phyloP scores from a whole-genome alignment of 768 basidiomycete species.

The Scleroderma citrinum region DNA sequence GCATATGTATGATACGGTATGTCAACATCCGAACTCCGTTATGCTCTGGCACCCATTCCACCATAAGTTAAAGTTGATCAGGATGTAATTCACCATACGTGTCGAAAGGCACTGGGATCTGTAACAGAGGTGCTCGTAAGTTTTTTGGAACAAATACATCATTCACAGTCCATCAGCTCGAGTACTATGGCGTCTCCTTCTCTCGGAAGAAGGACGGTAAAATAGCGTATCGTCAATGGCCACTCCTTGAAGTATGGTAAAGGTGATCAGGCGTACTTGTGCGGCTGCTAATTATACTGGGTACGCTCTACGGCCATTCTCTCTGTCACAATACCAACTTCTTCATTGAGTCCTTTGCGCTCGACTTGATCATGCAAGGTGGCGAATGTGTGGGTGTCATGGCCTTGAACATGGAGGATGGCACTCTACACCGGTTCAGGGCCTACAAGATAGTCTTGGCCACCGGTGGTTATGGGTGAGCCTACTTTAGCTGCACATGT shows the following conservation, averaged over 20 bases:
- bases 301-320: constrained; percentile 98
- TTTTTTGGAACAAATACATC: neutral
- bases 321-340: constrained; percentile 99
- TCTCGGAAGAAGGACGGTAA: constrained; percentile 98
- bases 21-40: constrained; percentile 22
- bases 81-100: constrained; percentile 99
- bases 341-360: constrained; percentile 99
- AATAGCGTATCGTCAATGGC: constrained; percentile 98
- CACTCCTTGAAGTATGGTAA: constrained; percentile 96
- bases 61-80: constrained; percentile 96
- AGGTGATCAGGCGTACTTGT: constrained; percentile 98
- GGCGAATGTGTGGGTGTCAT: constrained; percentile 99
- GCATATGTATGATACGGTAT: constrained; percentile 96
- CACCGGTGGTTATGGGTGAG: constrained; percentile 95
- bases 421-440: constrained; percentile 97
- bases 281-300: constrained; percentile 99
- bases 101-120: constrained; percentile 89
- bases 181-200: constrained; percentile 98
- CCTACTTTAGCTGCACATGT: constrained; percentile 98
- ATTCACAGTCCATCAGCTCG: constrained; percentile 52
- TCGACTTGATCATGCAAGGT: constrained; percentile 97
- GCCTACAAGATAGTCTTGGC: constrained; percentile 98
- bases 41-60: constrained; percentile 2
- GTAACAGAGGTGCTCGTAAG: constrained; percentile 72
- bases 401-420: constrained; percentile 99